Base-by-base conservation (phyloP, 106 monocot species). In the Acorus gramineus region DNA sequence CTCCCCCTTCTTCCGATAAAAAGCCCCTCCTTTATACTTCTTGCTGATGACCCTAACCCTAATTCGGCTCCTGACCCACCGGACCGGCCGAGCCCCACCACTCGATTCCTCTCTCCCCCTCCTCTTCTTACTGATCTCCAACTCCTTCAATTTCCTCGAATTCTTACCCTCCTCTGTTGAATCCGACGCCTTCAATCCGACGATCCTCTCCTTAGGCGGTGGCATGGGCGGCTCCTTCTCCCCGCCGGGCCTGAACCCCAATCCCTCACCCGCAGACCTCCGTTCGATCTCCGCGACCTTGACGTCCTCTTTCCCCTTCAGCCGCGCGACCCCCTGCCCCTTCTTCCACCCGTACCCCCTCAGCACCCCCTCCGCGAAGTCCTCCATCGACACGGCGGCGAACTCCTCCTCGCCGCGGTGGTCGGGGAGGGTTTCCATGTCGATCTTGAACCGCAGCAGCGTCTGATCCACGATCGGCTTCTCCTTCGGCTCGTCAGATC, bases 11-110 rank as follows among this genome's bases (percentile, higher is more conserved):
- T 92, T 85, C 66, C 85, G 65, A 56, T 85, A 98, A 48, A 79
- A 63, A 75, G 55, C 81, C 49, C 94, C 94, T 6, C 75, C 57
- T 69, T 71, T 85, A 10, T 88, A 76, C 8, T 85, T 75, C 70
- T 89, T 77, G 70, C 88, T 92, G 48, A 98, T 70, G 11, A 98
- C 55, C 60, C 88, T 92, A 46, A 98, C 88, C 65, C 77, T 98
- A 46, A 98, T 98, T 44, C 92, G 88, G 68, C 85, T 98, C n/a
- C 50, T 79, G 3, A 98, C 80, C 98, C 98, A 98, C 57, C 57
- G 64, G 7, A 78, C 73, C 2, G 68, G 11, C n/a, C 5, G 4
- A n/a, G n/a, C 46, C 47, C 44, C 49, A 51, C 61, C 8, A 49
- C 44, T 67, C 60, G 47, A 57, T 56, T 13, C 52, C 55, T 66